phyloP scores from a whole-genome alignment of 257 asterid species.

The Salvia rosmarinus region DNA sequence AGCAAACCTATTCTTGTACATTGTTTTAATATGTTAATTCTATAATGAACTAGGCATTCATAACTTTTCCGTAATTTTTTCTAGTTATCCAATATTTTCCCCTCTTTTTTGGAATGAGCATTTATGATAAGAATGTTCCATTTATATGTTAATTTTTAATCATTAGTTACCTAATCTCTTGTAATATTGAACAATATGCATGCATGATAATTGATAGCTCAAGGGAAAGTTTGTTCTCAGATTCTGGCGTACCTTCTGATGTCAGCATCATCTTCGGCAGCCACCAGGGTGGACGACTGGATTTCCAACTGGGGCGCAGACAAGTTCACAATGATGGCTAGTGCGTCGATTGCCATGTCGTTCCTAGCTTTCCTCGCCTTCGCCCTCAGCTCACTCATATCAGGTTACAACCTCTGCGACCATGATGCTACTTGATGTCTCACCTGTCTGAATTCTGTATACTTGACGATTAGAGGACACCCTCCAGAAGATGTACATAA shows the following conservation, averaged over 20 bases:
- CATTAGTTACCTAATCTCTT: neutral
- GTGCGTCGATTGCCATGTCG: slow-evolving; percentile 72
- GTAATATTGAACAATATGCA: no score
- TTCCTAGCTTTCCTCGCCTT: slow-evolving; percentile 76
- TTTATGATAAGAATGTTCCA: neutral
- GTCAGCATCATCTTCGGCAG: slow-evolving; percentile 92
- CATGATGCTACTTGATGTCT: slow-evolving; percentile 43
- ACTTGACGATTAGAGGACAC: neutral
- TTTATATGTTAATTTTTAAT: neutral
- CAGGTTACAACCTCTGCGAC: slow-evolving; percentile 76
- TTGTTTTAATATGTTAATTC: neutral
- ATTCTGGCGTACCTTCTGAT: slow-evolving; percentile 77
- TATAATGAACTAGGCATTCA: neutral
- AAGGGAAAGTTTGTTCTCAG: slow-evolving; percentile 40
- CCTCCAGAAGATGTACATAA: slow-evolving; percentile 40
- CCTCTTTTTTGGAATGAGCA: no score
- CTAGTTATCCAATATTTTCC: no score
- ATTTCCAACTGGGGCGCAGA: slow-evolving; percentile 85
- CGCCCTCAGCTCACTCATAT: slow-evolving; percentile 69
- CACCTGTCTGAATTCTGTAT: neutral
- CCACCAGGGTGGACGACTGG: slow-evolving; percentile 87
- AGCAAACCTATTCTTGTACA: neutral
- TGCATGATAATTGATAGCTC: neutral
- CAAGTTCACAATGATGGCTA: slow-evolving; percentile 77
- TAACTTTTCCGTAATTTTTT: no score